Base-by-base conservation (phyloP, 1,139 yeast species). In the Citeromyces siamensis region DNA sequence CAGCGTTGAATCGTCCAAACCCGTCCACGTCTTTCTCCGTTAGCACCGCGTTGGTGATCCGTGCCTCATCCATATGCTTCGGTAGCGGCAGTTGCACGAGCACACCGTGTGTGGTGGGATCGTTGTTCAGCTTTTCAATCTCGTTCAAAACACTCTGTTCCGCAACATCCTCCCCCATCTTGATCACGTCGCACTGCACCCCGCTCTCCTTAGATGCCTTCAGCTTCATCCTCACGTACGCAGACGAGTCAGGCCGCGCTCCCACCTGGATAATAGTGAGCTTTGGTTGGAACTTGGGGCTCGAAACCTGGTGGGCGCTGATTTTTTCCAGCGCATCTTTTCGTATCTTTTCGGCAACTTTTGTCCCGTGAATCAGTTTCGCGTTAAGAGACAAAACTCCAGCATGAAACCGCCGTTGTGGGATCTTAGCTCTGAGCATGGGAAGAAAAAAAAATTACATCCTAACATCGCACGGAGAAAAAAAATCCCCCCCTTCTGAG, bases 181-280 rank as follows among this genome's bases (percentile, higher is more conserved):
- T 75, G 44, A 76, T 58, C 40, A 78, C 64, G 19, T 62, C 59
- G 39, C 84, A 77, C 19, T 60, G 59, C 39, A 81, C 75, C 43
- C 79, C 79, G 36, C 84, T 75, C 32, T 77, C 76, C 32, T 67
- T 60, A 17, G 86, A 83, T 5, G 88, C 84, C 53, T 77, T 79
- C 41, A 78, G 59, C 52, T 81, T 81, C 64, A 82, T 75, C 41
- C 76, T 68, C 32, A 81, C 90, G 54, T 81, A 81, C 1, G 85
- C 78, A 1, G 83, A 68, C 1, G 90, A 79, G 50, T 81, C 93
- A 6, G 86, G 84, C 48, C 88, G 66, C 26, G 64, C 60, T 38
- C 93, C 93, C 34, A 81, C 83, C 56, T 90, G 98, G 46, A 90
- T 68, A 47, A 90, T 88, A 38, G 84, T 68, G 55, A 90, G 66